Evolutionary conservation across 768 basidiomycete genomes (phyloP).

Genomic region (Xerocomellus amylosporus): DNA sequence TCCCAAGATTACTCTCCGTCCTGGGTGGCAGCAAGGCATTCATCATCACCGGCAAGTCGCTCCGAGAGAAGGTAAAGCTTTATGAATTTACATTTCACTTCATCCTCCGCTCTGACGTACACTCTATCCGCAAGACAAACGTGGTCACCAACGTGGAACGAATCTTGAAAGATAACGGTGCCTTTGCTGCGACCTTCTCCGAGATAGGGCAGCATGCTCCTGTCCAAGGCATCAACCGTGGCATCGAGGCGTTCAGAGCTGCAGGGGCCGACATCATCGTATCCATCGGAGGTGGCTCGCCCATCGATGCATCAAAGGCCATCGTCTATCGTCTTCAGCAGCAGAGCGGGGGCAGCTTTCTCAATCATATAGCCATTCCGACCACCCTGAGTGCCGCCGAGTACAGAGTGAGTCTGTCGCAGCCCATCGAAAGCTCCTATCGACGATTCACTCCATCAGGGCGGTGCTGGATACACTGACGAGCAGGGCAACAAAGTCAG

Average conservation of each 20-base stretch:
- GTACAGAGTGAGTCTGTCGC: slow-evolving; percentile 49
- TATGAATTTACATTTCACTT: neutral
- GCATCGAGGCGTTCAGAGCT: slow-evolving; percentile 52
- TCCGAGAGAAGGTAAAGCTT: slow-evolving; percentile 53
- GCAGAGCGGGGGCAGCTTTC: slow-evolving; percentile 48
- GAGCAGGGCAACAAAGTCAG: slow-evolving; percentile 62
- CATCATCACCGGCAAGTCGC: slow-evolving; percentile 68
- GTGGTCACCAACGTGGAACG: slow-evolving; percentile 26
- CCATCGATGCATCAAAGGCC: slow-evolving; percentile 74
- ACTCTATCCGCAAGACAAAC: slow-evolving; percentile 19
- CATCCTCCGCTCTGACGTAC: slow-evolving; percentile 10
- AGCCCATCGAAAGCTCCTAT: neutral
- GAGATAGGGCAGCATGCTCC: slow-evolving; percentile 75
- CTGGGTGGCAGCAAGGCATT: slow-evolving; percentile 63
- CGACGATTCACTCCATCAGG: slow-evolving; percentile 33
- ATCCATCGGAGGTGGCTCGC: slow-evolving; percentile 76
- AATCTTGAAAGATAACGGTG: slow-evolving; percentile 53
- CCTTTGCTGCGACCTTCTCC: slow-evolving; percentile 67
- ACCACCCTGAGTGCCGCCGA: slow-evolving; percentile 81
- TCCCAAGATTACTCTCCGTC: slow-evolving; percentile 56
- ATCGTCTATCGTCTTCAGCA: slow-evolving; percentile 63
- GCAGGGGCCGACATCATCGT: slow-evolving; percentile 66
- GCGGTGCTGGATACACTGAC: slow-evolving; percentile 68
- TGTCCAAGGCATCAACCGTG: slow-evolving; percentile 59
- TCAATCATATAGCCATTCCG: slow-evolving; percentile 74